Evolutionary conservation across 2,329 filamentous ascomycete genomes (phyloP).

Genomic region (Cordyceps tenuipes): DNA sequence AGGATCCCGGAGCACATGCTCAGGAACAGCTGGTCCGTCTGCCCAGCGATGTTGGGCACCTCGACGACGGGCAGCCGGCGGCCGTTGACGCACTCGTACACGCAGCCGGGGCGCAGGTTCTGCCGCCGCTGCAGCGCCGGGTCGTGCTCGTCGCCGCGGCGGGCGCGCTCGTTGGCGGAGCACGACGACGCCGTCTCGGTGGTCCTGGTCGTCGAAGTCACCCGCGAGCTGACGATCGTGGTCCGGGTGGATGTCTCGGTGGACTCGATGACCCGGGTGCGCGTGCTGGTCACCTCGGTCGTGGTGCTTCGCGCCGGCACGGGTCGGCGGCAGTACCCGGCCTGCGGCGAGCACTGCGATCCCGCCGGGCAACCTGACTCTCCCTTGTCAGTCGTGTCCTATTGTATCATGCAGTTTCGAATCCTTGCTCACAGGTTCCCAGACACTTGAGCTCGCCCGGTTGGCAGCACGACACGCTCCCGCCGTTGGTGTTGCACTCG

Average conservation of each 20-base stretch:
- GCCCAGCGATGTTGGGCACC: not conserved
- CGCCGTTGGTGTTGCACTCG: not conserved
- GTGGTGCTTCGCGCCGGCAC: not conserved
- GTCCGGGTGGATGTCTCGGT: not conserved
- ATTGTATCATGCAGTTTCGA: too few relatives aligned
- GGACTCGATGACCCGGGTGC: not conserved
- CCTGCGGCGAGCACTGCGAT: not conserved
- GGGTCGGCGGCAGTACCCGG: not conserved
- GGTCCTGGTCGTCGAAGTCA: not conserved
- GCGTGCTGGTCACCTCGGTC: not conserved
- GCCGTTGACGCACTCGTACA: not conserved
- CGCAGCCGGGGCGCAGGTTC: not conserved
- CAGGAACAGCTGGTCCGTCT: conserved; percentile 1
- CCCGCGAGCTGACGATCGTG: not conserved
- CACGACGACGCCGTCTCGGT: not conserved
- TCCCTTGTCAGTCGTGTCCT: too few relatives aligned
- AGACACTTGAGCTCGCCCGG: not conserved
- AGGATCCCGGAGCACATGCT: conserved; percentile 2
- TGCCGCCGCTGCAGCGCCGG: not conserved
- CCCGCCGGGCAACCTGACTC: not conserved
- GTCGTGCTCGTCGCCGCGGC: not conserved
- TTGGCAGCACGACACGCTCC: not conserved
- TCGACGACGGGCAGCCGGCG: not conserved
- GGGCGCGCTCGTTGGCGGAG: not conserved
- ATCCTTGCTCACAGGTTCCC: not conserved